A percentile compares a stretch with the other conserved stretches of the same genome.
phyloP scores from a whole-genome alignment of 805 yeast species.

The Candida oleophila region DNA sequence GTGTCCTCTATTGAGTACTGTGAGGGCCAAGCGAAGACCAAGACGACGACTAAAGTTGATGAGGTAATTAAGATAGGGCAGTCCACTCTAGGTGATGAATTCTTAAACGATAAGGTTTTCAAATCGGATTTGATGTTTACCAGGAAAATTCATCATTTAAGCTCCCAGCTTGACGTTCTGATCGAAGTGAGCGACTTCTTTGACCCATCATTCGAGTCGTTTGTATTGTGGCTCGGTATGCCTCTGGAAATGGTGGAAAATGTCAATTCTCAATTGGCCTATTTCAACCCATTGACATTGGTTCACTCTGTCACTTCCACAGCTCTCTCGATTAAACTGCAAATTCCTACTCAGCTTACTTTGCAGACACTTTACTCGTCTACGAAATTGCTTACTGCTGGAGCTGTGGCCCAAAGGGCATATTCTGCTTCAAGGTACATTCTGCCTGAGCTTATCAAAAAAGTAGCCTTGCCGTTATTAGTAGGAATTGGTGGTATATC shows the following conservation, averaged over 20 bases:
- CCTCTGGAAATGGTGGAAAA: slow-evolving; percentile 25
- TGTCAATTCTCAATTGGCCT: slow-evolving; percentile 22
- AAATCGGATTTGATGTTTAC: slow-evolving; percentile 81
- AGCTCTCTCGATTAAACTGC: slow-evolving; percentile 29
- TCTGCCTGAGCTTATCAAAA: slow-evolving; percentile 40
- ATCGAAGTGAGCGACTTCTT: slow-evolving; percentile 73
- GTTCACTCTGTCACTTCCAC: slow-evolving; percentile 28
- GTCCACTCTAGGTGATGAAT: slow-evolving; percentile 60
- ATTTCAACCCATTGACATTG: slow-evolving; percentile 32
- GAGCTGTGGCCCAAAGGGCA: slow-evolving; percentile 40
- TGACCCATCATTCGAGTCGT: slow-evolving; percentile 70
- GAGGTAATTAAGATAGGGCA: slow-evolving; percentile 64
- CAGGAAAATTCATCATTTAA: slow-evolving; percentile 58
- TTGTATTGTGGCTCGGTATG: slow-evolving; percentile 46
- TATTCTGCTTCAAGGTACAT: slow-evolving; percentile 33
- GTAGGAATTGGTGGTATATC: slow-evolving; percentile 53
- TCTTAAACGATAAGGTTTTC: slow-evolving; percentile 59
- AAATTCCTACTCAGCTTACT: slow-evolving; percentile 37
- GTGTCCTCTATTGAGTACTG: slow-evolving; percentile 59
- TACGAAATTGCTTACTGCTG: slow-evolving; percentile 38
- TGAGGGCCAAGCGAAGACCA: slow-evolving; percentile 65
- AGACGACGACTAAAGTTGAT: slow-evolving; percentile 61
- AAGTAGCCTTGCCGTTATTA: slow-evolving; percentile 53
- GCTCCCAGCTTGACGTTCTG: slow-evolving; percentile 56
- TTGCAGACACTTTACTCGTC: slow-evolving; percentile 41